These are phyloP conservation scores for Beauveria sp. DNA, from an alignment of 2,329 filamentous ascomycete genomes.

Conservation along the genomic window DNA sequence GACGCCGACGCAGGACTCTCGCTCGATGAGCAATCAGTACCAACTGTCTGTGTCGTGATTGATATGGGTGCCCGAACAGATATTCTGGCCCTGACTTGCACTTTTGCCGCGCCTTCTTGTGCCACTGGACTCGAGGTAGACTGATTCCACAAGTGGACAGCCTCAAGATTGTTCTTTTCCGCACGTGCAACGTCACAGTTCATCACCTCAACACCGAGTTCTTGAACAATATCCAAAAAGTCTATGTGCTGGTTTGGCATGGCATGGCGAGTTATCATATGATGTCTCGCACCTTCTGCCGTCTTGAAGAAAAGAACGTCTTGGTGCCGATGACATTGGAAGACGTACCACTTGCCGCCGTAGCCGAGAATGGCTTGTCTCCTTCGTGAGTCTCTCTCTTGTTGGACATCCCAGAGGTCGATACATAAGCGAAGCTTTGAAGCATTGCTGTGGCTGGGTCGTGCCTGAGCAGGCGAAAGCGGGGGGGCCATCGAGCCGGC, in stretches of 20 bases:
- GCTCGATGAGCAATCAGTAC: too few relatives aligned
- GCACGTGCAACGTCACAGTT: not conserved
- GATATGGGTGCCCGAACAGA: not conserved
- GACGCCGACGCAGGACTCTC: not conserved
- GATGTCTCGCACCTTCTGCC: not conserved
- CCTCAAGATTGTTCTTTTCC: not conserved
- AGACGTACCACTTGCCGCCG: conserved; percentile 10
- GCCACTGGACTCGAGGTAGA: not conserved
- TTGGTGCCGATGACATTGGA: conserved; percentile 4
- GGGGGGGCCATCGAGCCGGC: not conserved
- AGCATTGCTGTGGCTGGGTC: not conserved
- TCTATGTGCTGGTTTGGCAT: not conserved
- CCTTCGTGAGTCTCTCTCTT: not conserved
- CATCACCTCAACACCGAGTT: conserved; percentile 9
- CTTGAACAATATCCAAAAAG: not conserved
- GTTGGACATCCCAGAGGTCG: not conserved
- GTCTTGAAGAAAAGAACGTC: conserved; percentile 1
- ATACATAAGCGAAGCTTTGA: not conserved
- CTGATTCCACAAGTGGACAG: not conserved
- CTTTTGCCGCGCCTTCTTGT: not conserved
- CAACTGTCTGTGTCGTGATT: not conserved
- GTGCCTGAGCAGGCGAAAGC: not conserved
- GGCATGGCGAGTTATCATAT: not conserved
- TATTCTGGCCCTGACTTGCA: too few relatives aligned
- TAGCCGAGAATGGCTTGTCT: conserved; percentile 1